phyloP scores from a whole-genome alignment of 1,284 basidiomycete genomes.

The Polyporus tsugae region DNA sequence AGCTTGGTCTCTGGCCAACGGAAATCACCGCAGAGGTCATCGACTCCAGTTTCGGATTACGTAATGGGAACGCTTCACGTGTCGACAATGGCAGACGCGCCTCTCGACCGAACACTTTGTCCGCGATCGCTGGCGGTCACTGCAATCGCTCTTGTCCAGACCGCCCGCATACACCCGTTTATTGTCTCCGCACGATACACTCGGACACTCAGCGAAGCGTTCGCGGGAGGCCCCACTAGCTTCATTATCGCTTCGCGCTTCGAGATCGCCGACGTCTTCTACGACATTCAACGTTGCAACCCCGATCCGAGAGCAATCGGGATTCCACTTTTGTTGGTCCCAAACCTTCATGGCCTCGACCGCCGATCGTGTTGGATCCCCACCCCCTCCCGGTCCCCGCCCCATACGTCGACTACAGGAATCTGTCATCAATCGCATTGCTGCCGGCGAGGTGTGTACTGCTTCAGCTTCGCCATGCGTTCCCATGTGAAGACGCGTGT shows the following conservation, averaged over 20 bases:
- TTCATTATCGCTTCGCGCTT: constrained; percentile 16
- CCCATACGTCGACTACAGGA: constrained; percentile 79
- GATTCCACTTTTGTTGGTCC: constrained; percentile 5
- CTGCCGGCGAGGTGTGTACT: constrained; percentile 75
- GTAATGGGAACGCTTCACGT: constrained; percentile 24
- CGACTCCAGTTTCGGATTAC: constrained; percentile 15
- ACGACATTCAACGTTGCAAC: neutral
- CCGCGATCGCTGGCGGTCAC: neutral
- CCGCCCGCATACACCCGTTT: neutral
- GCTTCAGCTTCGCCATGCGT: neutral
- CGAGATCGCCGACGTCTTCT: constrained; percentile 15
- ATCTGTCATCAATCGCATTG: constrained; percentile 82
- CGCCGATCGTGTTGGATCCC: constrained; percentile 21
- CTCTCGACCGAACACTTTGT: neutral
- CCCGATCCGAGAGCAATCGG: constrained; percentile 11
- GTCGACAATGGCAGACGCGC: constrained; percentile 16
- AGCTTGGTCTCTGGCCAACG: constrained; percentile 16
- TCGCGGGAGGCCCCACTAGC: constrained; percentile 10
- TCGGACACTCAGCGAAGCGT: constrained; percentile 9
- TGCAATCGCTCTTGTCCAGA: neutral
- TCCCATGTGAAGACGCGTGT: neutral
- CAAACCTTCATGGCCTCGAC: constrained; percentile 22
- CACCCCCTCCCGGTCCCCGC: constrained; percentile 41
- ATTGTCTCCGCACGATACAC: neutral
- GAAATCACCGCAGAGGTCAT: constrained; percentile 25